These are phyloP conservation scores for Cladophialophora exuberans DNA, from an alignment of 2,329 filamentous ascomycete species.

Conservation along the genomic window DNA sequence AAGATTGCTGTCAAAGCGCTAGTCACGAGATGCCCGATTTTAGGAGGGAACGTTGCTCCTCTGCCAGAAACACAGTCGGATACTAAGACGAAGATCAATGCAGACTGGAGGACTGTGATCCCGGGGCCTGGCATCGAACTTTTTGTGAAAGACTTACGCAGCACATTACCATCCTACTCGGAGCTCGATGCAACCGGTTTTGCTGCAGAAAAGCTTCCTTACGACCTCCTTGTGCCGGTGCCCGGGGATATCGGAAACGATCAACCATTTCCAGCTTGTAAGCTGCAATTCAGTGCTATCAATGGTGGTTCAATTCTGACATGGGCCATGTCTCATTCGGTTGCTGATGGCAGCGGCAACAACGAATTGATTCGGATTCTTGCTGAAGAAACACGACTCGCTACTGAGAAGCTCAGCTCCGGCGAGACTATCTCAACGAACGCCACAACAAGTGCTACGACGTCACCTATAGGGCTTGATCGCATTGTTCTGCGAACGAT, in stretches of 20 bases:
- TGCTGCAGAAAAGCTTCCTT: not conserved
- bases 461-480: not conserved
- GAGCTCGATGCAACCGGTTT: constrained; percentile 8
- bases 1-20: constrained; percentile 5
- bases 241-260: constrained; percentile 14
- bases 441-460: not conserved
- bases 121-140: constrained; percentile 10
- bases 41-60: constrained; percentile 2
- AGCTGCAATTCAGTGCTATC: constrained; percentile 12
- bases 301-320: constrained; percentile 13
- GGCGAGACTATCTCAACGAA: not conserved
- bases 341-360: constrained; percentile 6
- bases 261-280: constrained; percentile 6
- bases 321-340: constrained; percentile 14
- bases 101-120: constrained; percentile 10
- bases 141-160: constrained; percentile 6
- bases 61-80: too few species aligned
- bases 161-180: not conserved
- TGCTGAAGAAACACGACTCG: constrained; percentile 4
- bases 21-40: constrained; percentile 2
- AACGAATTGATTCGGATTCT: constrained; percentile 11
- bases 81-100: not conserved
- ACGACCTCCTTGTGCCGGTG: constrained; percentile 10
- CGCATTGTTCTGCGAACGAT: constrained; percentile 4
- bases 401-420: not conserved